Evolutionary conservation across 768 basidiomycete species (phyloP), one percentile per base, ranked within the genome.

Genomic region (Tulasnella sp.): DNA sequence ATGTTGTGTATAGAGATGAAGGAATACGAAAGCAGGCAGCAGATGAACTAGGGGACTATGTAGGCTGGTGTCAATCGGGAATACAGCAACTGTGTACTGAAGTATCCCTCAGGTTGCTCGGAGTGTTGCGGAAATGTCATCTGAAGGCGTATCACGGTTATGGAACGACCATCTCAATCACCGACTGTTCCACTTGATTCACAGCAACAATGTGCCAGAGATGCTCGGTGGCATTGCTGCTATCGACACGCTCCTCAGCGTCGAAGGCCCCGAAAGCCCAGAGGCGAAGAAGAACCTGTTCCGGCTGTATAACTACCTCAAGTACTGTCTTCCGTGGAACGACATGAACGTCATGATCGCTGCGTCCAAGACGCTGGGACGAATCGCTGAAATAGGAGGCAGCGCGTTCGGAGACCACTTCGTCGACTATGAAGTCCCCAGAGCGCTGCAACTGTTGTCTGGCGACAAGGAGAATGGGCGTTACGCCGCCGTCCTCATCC

Each of bases 281-380:
- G 93, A 95, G 85, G 44, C 79, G 60, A 73, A 58, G 46, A 72
- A 42, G 46, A 92, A 93, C 82, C 90, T 94, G 50, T 96, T 94
- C 86, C 91, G 94, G 76, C 93, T 97, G 85, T 95, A 93, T 88
- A 95, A 95, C 86, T 97, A 98, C 87, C 93, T 98, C 86, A 95
- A 96, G 85, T 92, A 94, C 60, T 90, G 97, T n/a, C 89, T 98
- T 28, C 96, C 96, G 5, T 95, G 95, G 84, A 90, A 92, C 77
- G 97, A 98, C 85, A 91, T 96, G 84, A 93, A 94, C 85, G 92
- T 99, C 84, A 98, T 98, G 96, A 90, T 96, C 46, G 91, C 93
- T 11, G 96, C 96, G 0, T 96, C 96, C n/a, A 94, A 96, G 85
- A 96, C 95, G 0, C 90, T 96, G 40, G 96, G 96, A 0, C 90